Base-by-base conservation (phyloP, 495 filamentous ascomycete species). In the Penicillium bialowiezense region DNA sequence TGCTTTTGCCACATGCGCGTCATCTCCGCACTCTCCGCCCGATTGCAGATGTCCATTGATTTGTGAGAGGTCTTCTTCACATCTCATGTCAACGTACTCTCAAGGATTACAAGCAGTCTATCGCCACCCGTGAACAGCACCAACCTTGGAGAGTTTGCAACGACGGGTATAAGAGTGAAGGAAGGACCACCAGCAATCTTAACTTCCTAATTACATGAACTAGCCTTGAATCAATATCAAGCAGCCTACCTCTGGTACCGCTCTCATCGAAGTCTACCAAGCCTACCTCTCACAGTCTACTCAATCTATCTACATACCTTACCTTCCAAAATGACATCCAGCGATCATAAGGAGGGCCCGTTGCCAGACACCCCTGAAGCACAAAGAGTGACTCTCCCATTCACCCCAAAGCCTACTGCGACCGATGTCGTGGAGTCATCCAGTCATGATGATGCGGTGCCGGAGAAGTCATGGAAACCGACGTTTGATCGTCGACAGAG, bases 401-500 rank as follows among this genome's bases (percentile, higher is more conserved):
- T 26, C 20, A 2, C 29, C 19, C 40, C 36, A 12, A 33, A 5
- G 24, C 12, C 2, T 26, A 48, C 17, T 41, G 8, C 13, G 17
- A 14, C 12, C 10, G 18, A 34, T 35, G n/a, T 19, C 14, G 12
- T 31, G 3, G 32, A 34, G 15, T 31, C 33, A 24, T 19, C 48
- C 17, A 9, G 19, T 35, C 28, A 33, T n/a, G 48, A 52, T 15
- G 14, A 15, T 24, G 38, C 13, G 19, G 21, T 41, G 13, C 26
- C 17, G 3, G 48, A 51, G 24, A 52, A 60, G n/a, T 32, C 46
- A 8, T 68, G 65, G 68, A 53, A 57, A 41, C 67, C 68, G 4
- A 52, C 33, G 29, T 28, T 59, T 15, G 52, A 58, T 19, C 60
- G 61, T 19, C 55, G 56, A 15, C 65, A 67, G 38, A 70, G 65